Evolutionary conservation across 768 basidiomycete species (phyloP).

Genomic region (Lactarius indigo): DNA sequence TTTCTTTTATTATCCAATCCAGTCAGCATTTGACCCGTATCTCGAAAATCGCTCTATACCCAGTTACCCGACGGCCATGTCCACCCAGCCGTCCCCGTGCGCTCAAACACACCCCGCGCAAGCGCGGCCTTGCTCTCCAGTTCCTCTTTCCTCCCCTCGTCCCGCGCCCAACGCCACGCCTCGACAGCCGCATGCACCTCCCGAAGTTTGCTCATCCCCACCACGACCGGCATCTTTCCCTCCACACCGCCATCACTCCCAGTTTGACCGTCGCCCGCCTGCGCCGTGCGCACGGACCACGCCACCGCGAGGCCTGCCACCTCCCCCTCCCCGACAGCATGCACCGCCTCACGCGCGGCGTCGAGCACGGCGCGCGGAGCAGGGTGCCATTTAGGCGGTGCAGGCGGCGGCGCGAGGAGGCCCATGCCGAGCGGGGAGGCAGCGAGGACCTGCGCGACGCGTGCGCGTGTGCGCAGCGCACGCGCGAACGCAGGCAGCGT

Average conservation of each 20-base stretch:
- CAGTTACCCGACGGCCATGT: slow-evolving; percentile 20
- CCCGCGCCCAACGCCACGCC: slow-evolving; percentile 62
- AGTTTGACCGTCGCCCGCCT: slow-evolving; percentile 34
- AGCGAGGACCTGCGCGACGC: slow-evolving; percentile 62
- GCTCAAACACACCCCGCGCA: slow-evolving; percentile 43
- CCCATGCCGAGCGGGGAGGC: slow-evolving; percentile 89
- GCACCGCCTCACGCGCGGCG: slow-evolving; percentile 40
- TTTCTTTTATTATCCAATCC: not conserved
- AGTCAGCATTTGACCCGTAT: not conserved
- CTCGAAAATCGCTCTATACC: not conserved
- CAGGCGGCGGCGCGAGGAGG: slow-evolving; percentile 48
- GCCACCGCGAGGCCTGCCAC: slow-evolving; percentile 70
- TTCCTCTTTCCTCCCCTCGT: slow-evolving; percentile 33
- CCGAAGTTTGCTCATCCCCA: slow-evolving; percentile 62
- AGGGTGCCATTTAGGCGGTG: slow-evolving; percentile 71
- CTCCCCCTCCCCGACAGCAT: slow-evolving; percentile 37
- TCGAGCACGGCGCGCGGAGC: slow-evolving; percentile 50
- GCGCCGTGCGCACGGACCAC: slow-evolving; percentile 50
- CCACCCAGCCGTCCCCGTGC: slow-evolving; percentile 55
- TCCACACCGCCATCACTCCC: not conserved
- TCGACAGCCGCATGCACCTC: slow-evolving; percentile 75
- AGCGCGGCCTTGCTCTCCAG: slow-evolving; percentile 44
- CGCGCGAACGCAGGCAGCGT: slow-evolving; percentile 54
- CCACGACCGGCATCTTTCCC: slow-evolving; percentile 54
- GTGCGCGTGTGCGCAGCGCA: slow-evolving; percentile 57